These are phyloP conservation scores for Acarospora socialis DNA, from an alignment of 2,329 filamentous ascomycete genomes.

Conservation along the genomic window DNA sequence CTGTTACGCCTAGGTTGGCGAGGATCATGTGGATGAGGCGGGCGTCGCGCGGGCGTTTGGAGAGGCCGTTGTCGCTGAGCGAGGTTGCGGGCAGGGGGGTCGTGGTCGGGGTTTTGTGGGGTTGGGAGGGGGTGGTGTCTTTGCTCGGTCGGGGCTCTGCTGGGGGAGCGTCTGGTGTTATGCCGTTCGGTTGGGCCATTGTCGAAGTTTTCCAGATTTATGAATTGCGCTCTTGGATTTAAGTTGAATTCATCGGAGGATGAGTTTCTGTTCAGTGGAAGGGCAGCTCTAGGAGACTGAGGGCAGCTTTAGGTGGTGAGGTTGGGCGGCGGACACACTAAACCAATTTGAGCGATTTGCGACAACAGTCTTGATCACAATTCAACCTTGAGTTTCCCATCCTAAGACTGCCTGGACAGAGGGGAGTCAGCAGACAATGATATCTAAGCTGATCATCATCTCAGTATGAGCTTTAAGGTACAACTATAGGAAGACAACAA, in stretches of 20 bases:
- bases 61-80: slow-evolving; percentile 28
- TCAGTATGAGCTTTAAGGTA: too few relatives aligned
- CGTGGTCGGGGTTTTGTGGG: slow-evolving; percentile 18
- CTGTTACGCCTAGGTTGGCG: slow-evolving; percentile 32
- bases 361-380: too few relatives aligned
- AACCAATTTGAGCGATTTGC: too few relatives aligned
- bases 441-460: too few relatives aligned
- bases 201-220: too few relatives aligned
- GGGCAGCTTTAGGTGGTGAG: slow-evolving; percentile 39
- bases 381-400: too few relatives aligned
- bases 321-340: too few relatives aligned
- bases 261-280: slow-evolving; percentile 16
- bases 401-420: too few relatives aligned
- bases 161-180: slow-evolving; percentile 1
- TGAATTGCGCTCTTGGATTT: too few relatives aligned
- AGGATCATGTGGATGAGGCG: slow-evolving; percentile 38
- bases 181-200: slow-evolving; percentile 6
- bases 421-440: too few relatives aligned
- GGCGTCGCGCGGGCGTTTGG: slow-evolving; percentile 34
- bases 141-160: slow-evolving; percentile 6
- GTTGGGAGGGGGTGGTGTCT: slow-evolving; percentile 3
- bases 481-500: too few relatives aligned
- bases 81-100: slow-evolving; percentile 26
- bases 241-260: slow-evolving; percentile 28
- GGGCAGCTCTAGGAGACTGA: slow-evolving; percentile 23